Evolutionary conservation across 83 land plant species (phyloP).

Genomic region (Isoetes engelmannii): DNA sequence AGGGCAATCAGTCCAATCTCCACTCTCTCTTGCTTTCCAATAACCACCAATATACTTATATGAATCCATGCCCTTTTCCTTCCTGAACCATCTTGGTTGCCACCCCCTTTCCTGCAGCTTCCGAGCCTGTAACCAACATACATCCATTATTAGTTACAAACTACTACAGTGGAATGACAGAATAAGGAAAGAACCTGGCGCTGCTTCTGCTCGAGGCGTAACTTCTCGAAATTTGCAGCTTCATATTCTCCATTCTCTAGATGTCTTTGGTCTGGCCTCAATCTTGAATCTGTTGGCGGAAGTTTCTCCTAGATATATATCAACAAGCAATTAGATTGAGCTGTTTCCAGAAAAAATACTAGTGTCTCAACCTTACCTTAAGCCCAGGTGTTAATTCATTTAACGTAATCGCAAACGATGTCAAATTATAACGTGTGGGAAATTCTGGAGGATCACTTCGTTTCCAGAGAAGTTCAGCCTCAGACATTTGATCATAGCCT

Average conservation of each 20-base stretch:
- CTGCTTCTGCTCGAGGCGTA: conserved; percentile 67
- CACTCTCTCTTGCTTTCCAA: conserved; percentile 80
- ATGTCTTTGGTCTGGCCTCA: conserved; percentile 83
- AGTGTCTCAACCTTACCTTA: conserved; percentile 39
- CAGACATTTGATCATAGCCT: conserved; percentile 23
- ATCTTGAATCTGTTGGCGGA: conserved; percentile 92
- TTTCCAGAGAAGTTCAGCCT: conserved; percentile 54
- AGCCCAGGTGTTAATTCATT: conserved; percentile 72
- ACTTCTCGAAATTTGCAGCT: conserved; percentile 70
- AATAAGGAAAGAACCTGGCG: conserved; percentile 46
- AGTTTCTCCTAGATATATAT: conserved; percentile 63
- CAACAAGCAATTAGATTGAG: conserved; percentile 21
- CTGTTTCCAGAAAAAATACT: not conserved
- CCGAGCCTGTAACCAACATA: conserved; percentile 47
- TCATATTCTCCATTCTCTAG: conserved; percentile 95
- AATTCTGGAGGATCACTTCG: conserved; percentile 31
- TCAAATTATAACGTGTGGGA: conserved; percentile 60
- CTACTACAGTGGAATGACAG: not conserved
- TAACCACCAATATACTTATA: conserved; percentile 72
- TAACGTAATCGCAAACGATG: conserved; percentile 66
- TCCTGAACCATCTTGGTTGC: conserved; percentile 87
- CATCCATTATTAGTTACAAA: too few species aligned
- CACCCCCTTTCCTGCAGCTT: conserved; percentile 86
- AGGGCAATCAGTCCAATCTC: conserved; percentile 65
- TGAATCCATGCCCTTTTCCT: conserved; percentile 52